Percentiles rank a stretch among this genome's conserved stretches.
phyloP scores from a whole-genome alignment of 805 yeast species.

The Starmerella bombicola region DNA sequence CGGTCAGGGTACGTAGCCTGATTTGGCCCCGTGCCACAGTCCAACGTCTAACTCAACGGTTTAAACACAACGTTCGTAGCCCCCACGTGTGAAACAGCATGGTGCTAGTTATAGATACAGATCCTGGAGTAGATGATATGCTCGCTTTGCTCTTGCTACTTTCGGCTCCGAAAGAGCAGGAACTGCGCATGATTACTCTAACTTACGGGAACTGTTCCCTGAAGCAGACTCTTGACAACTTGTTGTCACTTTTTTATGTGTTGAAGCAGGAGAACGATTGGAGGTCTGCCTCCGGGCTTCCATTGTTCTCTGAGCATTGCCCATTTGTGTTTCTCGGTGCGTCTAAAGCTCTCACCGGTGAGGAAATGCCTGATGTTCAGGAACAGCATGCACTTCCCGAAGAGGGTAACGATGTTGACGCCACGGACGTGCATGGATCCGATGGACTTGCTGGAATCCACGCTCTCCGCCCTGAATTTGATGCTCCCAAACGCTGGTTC shows the following conservation, averaged over 20 bases:
- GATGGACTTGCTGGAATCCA: constrained; percentile 35
- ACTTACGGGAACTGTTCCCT: constrained; percentile 33
- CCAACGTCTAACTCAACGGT: too few species aligned
- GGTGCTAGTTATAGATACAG: constrained; percentile 31
- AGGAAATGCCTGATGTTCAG: constrained; percentile 7
- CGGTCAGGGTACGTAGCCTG: too few species aligned
- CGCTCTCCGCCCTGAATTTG: constrained; percentile 27
- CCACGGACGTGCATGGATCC: constrained; percentile 32
- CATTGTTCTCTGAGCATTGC: constrained; percentile 23
- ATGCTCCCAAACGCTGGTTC: constrained; percentile 26
- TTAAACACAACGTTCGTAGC: too few species aligned
- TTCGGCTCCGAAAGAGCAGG: constrained; percentile 21
- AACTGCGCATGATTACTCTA: constrained; percentile 28
- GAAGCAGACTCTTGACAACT: constrained; percentile 28
- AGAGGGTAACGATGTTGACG: constrained; percentile 22
- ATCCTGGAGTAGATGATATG: constrained; percentile 35
- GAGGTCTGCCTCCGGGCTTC: constrained; percentile 20
- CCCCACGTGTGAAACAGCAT: too few species aligned
- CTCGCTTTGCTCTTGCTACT: constrained; percentile 32
- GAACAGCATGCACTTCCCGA: constrained; percentile 17
- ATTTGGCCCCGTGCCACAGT: too few species aligned
- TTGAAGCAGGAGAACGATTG: constrained; percentile 26
- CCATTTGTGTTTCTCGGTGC: constrained; percentile 31
- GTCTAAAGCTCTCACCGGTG: constrained; percentile 12
- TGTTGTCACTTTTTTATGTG: constrained; percentile 29